These are phyloP conservation scores for Rutstroemia sp. DNA, from an alignment of 2,329 filamentous ascomycete species.

Conservation along the genomic window DNA sequence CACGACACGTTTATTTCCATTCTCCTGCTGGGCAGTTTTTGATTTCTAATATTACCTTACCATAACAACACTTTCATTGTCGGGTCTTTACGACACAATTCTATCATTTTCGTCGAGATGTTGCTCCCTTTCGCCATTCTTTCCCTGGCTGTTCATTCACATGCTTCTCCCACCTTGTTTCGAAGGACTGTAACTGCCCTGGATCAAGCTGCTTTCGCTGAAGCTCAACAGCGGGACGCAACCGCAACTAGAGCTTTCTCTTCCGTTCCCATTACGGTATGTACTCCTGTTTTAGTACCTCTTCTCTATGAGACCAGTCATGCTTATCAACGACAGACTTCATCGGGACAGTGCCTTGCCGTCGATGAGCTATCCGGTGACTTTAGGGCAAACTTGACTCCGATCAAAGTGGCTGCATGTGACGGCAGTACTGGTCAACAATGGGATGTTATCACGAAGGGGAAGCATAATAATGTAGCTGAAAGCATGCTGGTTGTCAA, in stretches of 20 bases:
- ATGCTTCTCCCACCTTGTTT: background rate
- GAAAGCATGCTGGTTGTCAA: constrained; percentile 44
- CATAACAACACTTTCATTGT: background rate
- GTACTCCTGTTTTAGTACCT: background rate
- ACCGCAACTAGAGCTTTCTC: constrained; percentile 36
- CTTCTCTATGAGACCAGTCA: background rate
- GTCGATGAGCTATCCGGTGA: constrained; percentile 39
- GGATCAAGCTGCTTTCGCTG: constrained; percentile 30
- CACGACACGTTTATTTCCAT: background rate
- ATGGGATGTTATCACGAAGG: constrained; percentile 40
- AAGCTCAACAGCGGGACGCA: constrained; percentile 36
- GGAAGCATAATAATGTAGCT: constrained; percentile 42
- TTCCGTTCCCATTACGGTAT: constrained; percentile 34
- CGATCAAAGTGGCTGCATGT: constrained; percentile 34
- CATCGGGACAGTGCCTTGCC: constrained; percentile 35
- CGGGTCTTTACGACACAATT: background rate
- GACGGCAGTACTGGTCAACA: constrained; percentile 33
- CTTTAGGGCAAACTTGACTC: constrained; percentile 38
- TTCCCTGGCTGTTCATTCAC: background rate
- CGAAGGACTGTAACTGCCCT: constrained; percentile 4
- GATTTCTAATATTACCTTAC: background rate
- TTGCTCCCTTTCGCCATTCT: background rate
- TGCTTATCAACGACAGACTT: constrained; percentile 11
- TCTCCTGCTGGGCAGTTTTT: constrained; percentile 4
- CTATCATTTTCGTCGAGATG: background rate